Evolutionary conservation across 148 eudicot species (phyloP).

Genomic region (Amaranthus cruentus): DNA sequence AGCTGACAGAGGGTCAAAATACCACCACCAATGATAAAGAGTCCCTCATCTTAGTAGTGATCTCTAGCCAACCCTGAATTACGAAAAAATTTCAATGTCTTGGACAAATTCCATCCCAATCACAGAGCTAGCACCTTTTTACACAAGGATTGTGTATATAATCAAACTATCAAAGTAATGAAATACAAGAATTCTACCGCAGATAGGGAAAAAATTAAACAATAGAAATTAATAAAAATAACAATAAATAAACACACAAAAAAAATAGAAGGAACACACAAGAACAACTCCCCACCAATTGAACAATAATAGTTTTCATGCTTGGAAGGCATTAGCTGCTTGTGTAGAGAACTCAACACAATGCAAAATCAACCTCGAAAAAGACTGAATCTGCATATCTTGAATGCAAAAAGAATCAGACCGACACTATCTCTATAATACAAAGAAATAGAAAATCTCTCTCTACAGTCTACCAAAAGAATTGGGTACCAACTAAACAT

Average conservation of each 20-base stretch:
- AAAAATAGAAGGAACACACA: constrained; percentile 6
- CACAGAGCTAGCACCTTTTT: neutral
- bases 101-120: no score
- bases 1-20: no score
- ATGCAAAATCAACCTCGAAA: constrained; percentile 16
- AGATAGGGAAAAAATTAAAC: neutral
- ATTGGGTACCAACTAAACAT: constrained; percentile 19
- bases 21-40: no score
- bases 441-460: constrained; percentile 3
- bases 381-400: constrained; percentile 28
- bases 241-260: constrained; percentile 25
- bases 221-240: neutral
- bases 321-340: constrained; percentile 17
- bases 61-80: no score
- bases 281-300: constrained; percentile 21
- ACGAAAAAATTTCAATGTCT: no score
- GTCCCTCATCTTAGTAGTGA: no score
- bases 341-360: constrained; percentile 16
- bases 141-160: constrained; percentile 25
- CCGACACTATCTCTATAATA: constrained; percentile 2
- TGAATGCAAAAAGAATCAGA: constrained; percentile 17
- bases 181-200: constrained; percentile 12
- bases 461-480: constrained; percentile 26
- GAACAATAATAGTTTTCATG: constrained; percentile 26
- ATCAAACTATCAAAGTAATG: neutral